Conservation (phyloP, 805 yeast genomes). For the Cyberlindnera nakhonratchasimensis region DNA sequence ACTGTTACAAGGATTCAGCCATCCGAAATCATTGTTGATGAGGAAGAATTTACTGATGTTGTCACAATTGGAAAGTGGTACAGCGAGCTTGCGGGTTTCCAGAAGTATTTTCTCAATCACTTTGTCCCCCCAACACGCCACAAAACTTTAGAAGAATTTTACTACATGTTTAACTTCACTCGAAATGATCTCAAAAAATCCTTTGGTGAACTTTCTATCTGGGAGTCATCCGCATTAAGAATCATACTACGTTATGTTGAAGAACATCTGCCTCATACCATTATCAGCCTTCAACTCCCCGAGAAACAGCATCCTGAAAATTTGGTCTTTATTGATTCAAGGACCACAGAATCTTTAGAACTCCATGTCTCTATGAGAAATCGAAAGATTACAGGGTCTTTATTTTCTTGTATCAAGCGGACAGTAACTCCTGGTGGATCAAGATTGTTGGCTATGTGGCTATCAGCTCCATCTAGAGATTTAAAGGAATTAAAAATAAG, state of each 20-base stretch:
- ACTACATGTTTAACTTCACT: conserved; percentile 38
- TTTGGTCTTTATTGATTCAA: conserved; percentile 73
- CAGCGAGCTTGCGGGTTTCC: conserved; percentile 54
- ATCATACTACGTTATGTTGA: conserved; percentile 64
- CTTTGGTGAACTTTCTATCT: conserved; percentile 35
- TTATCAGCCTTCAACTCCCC: conserved; percentile 66
- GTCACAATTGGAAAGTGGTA: conserved; percentile 50
- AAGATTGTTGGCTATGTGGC: conserved; percentile 75
- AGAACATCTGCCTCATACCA: conserved; percentile 67
- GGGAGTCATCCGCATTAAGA: conserved; percentile 59
- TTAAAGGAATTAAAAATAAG: conserved; percentile 52
- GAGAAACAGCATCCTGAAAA: conserved; percentile 47
- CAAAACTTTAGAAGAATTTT: conserved; percentile 36
- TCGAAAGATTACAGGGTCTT: conserved; percentile 59
- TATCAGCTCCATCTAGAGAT: conserved; percentile 72
- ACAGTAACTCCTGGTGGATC: conserved; percentile 84
- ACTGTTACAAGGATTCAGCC: conserved; percentile 79
- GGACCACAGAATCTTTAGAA: conserved; percentile 76
- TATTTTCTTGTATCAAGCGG: conserved; percentile 63
- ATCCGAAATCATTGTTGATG: conserved; percentile 66
- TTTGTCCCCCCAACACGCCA: conserved; percentile 41
- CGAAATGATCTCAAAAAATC: conserved; percentile 20
- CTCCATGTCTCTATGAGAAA: conserved; percentile 56
- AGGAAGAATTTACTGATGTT: conserved; percentile 37
- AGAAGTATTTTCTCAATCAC: conserved; percentile 53